Evolutionary conservation across 139 green algal species (phyloP).

Genomic region (Eudorina sp.): DNA sequence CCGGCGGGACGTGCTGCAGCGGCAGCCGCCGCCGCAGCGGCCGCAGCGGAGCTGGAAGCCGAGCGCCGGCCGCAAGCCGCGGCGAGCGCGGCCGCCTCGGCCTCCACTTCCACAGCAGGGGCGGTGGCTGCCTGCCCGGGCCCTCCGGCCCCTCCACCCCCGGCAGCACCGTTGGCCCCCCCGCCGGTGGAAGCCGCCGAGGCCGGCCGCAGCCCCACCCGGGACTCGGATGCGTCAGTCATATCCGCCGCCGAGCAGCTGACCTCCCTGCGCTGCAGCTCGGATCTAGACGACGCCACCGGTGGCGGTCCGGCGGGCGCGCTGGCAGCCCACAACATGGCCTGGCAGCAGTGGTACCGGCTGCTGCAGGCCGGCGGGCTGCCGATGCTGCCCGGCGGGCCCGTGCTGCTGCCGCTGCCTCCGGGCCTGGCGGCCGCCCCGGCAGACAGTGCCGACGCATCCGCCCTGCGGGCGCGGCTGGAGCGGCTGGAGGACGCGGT

Average conservation of each 20-base stretch:
- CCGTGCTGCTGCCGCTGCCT: neutral
- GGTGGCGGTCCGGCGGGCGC: neutral
- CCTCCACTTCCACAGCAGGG: neutral
- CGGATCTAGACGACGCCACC: neutral
- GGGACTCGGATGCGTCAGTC: neutral
- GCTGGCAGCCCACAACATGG: neutral
- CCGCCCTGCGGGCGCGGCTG: slow-evolving; percentile 1
- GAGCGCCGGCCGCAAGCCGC: neutral
- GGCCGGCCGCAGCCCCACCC: neutral
- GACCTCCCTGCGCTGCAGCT: neutral
- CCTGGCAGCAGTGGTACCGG: slow-evolving; percentile 5
- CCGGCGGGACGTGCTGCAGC: neutral
- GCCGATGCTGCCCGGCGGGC: neutral
- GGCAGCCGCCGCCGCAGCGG: neutral
- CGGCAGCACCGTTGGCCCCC: no score
- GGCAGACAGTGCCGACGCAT: neutral
- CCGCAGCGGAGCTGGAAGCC: neutral
- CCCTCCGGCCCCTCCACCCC: neutral
- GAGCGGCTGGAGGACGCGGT: slow-evolving; percentile 1
- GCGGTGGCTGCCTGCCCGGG: neutral
- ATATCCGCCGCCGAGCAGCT: neutral
- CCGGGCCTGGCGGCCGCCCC: neutral
- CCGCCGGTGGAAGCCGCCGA: neutral
- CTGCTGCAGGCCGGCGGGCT: neutral
- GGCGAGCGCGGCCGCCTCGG: no score